A percentile compares a stretch with the other conserved stretches of the same genome.
Conservation (phyloP, 192 early-diverging fungal genomes). For the Anaeromyces robustus region DNA sequence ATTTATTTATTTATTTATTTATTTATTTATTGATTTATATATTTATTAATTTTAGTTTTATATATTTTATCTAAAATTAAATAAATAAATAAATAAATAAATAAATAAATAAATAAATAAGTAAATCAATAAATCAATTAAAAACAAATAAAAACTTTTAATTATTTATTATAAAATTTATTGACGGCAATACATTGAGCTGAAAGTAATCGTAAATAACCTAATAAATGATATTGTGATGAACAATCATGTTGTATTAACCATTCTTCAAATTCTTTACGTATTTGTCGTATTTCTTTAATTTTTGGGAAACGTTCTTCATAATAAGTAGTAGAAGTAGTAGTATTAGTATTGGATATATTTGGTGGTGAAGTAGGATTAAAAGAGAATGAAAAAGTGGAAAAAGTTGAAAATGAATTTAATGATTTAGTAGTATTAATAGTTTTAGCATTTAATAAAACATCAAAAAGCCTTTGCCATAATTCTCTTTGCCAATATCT, state of each 20-base stretch:
- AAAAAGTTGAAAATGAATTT: no score
- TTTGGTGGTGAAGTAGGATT: not conserved
- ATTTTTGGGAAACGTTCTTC: not conserved
- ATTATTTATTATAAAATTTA: not conserved
- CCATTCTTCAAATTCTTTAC: not conserved
- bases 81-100: no score
- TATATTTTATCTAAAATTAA: no score
- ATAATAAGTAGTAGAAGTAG: not conserved
- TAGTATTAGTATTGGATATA: not conserved
- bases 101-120: no score
- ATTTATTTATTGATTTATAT: no score
- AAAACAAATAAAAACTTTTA: no score
- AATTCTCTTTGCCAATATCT: slow-evolving; percentile 20
- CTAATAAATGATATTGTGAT: not conserved
- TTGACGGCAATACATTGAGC: not conserved
- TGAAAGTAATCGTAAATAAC: not conserved
- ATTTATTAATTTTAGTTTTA: no score
- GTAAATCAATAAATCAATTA: no score
- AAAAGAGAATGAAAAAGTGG: not conserved
- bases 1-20: no score
- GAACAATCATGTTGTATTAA: not conserved
- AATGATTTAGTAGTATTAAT: not conserved
- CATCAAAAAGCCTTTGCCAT: slow-evolving; percentile 29
- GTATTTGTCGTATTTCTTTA: not conserved
- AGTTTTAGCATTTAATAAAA: slow-evolving; percentile 19